Conservation (phyloP, 345 rosid species). For the Abelmoschus esculentus region DNA sequence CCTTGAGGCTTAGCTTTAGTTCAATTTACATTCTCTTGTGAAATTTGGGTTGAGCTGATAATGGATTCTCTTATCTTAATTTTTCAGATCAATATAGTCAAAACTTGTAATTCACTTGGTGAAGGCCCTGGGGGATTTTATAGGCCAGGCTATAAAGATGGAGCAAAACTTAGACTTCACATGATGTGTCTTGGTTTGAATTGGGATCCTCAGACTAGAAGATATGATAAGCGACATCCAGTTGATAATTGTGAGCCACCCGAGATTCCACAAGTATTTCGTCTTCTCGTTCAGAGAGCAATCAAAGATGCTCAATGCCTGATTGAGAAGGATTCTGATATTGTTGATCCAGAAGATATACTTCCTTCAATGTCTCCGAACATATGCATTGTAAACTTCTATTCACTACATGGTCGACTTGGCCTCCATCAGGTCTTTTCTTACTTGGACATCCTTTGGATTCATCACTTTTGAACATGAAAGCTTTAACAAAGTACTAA, state of each 20-base stretch:
- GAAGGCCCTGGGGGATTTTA: conserved; percentile 42
- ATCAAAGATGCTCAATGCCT: conserved; percentile 29
- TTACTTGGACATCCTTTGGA: background rate
- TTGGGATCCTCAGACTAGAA: conserved; percentile 42
- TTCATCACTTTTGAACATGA: background rate
- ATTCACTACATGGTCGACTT: conserved; percentile 37
- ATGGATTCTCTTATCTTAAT: background rate
- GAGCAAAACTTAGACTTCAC: conserved; percentile 38
- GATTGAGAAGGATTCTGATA: conserved; percentile 9
- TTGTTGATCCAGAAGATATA: conserved; percentile 17
- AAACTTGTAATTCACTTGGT: conserved; percentile 39
- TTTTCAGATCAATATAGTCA: conserved; percentile 40
- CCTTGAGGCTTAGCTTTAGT: background rate
- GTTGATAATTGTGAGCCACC: conserved; percentile 32
- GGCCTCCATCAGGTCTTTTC: conserved; percentile 60
- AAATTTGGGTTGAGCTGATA: background rate
- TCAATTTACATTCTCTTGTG: background rate
- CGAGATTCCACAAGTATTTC: conserved; percentile 32
- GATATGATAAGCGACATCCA: conserved; percentile 21
- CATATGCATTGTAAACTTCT: conserved; percentile 54
- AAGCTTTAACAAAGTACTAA: background rate
- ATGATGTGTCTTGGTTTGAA: conserved; percentile 62
- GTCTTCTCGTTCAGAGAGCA: conserved; percentile 33
- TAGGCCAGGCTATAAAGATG: conserved; percentile 42
- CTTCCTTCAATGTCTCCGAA: conserved; percentile 57